These are phyloP conservation scores for Lomentospora prolificans DNA, from an alignment of 2,329 filamentous ascomycete genomes.

Conservation along the genomic window DNA sequence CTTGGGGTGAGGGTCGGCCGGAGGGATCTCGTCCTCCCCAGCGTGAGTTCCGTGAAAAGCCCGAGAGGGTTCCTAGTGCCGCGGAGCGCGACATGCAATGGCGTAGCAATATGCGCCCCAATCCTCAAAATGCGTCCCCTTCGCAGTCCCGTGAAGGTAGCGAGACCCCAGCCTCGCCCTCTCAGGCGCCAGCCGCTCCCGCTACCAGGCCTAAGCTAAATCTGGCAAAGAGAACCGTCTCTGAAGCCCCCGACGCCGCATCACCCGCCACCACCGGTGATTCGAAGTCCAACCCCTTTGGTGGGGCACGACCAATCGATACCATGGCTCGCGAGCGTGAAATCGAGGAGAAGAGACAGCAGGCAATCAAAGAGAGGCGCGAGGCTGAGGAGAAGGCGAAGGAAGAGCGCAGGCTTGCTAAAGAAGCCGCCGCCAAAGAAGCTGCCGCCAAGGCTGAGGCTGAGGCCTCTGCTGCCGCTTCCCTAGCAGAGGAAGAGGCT, in stretches of 20 bases:
- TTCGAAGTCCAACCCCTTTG: conserved; percentile 85
- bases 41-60: conserved; percentile 55
- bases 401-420: conserved; percentile 58
- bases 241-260: conserved; percentile 50
- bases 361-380: conserved; percentile 69
- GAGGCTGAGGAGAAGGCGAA: conserved; percentile 80
- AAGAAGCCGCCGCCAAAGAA: conserved; percentile 54
- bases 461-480: conserved; percentile 20
- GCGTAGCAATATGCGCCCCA: conserved; percentile 86
- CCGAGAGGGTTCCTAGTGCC: conserved; percentile 68
- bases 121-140: conserved; percentile 52
- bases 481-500: conserved; percentile 15
- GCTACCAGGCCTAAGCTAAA: conserved; percentile 72
- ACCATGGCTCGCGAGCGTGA: conserved; percentile 81
- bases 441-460: conserved; percentile 34
- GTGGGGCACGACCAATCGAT: conserved; percentile 87
- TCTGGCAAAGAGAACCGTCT: conserved; percentile 81
- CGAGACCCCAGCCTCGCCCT: conserved; percentile 65
- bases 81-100: conserved; percentile 91
- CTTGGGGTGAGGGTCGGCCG: conserved; percentile 64
- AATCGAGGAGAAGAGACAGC: conserved; percentile 77
- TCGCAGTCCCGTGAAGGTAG: conserved; percentile 63
- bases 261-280: conserved; percentile 47
- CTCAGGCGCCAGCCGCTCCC: conserved; percentile 39
- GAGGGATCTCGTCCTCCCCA: conserved; percentile 73